Evolutionary conservation across 2,329 filamentous ascomycete genomes (phyloP).

Genomic region (Colletotrichum musae): DNA sequence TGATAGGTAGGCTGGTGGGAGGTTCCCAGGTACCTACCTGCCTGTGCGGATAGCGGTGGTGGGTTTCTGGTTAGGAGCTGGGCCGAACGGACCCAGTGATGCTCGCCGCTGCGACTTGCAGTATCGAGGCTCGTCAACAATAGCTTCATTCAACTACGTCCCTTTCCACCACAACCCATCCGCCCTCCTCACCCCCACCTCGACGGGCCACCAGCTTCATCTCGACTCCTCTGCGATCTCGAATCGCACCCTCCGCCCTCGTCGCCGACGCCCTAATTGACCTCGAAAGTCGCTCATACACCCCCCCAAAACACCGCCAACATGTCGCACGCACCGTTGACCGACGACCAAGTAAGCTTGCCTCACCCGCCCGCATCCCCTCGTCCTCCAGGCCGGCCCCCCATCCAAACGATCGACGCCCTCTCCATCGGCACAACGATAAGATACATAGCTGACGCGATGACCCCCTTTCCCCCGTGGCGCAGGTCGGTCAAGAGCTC

Average conservation of each 20-base stretch:
- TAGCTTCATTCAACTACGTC: conserved; percentile 37
- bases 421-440: not conserved
- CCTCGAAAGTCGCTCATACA: conserved; percentile 39
- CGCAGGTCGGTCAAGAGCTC: conserved; percentile 95
- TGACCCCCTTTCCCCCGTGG: not conserved
- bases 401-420: not conserved
- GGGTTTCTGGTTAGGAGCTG: conserved; percentile 31
- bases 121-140: conserved; percentile 38
- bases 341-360: conserved; percentile 44
- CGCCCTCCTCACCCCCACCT: conserved; percentile 22
- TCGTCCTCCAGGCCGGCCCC: not conserved
- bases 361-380: not conserved
- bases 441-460: conserved; percentile 10
- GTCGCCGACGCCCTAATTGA: conserved; percentile 26
- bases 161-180: conserved; percentile 27
- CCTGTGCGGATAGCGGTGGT: not conserved
- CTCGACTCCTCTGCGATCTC: conserved; percentile 20
- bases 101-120: conserved; percentile 34
- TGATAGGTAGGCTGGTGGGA: not conserved
- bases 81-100: conserved; percentile 37
- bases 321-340: conserved; percentile 44
- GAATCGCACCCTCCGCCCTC: conserved; percentile 16
- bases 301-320: conserved; percentile 31
- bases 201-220: conserved; percentile 19
- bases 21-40: conserved; percentile 10